Evolutionary conservation across 1,284 basidiomycete genomes (phyloP), one percentile per base, ranked within the genome.

Genomic region (Pseudozyma thailandica): DNA sequence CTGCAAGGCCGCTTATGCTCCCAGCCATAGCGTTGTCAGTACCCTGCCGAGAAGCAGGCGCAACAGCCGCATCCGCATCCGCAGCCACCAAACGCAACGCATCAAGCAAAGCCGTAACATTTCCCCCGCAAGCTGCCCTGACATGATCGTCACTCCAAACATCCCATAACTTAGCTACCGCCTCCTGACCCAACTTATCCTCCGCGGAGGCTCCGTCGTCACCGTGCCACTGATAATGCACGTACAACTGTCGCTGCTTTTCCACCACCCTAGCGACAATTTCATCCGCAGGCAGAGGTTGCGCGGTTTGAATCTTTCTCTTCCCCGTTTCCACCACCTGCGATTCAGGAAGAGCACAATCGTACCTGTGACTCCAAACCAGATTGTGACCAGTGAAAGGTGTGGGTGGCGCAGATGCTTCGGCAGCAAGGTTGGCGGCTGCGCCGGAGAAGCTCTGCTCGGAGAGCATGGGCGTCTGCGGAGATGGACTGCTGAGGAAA

Each of bases 401-500:
- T 0, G 68, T 71, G 1, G 61, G 16, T 1, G 68, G 68, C 18
- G 60, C 43, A 12, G 31, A 25, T 26, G 38, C 37, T 25, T 49
- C 51, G 38, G 44, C 39, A 4, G 23, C 33, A 15, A 20, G 9
- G 18, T 16, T 13, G 4, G 6, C 26, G 13, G 51, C 16, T 18
- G 23, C 33, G 4, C 21, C 27, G 6, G 50, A 16, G 8, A 18
- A 12, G 26, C 10, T 18, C 12, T 42, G 18, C 2, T 27, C n/a
- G n/a, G 43, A 30, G 6, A 66, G 47, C 27, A 53, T 43, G 8
- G 69, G 55, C 3, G 55, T 42, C 31, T 54, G 51, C 0, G 69
- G 63, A 2, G 69, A 55, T 20, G 70, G 70, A 23, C 50, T 68
- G 56, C 68, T 72, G 25, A 74, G 64, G 51, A 71, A 74, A 2